phyloP scores from a whole-genome alignment of 805 yeast species.

The Suhomyces sp. region DNA sequence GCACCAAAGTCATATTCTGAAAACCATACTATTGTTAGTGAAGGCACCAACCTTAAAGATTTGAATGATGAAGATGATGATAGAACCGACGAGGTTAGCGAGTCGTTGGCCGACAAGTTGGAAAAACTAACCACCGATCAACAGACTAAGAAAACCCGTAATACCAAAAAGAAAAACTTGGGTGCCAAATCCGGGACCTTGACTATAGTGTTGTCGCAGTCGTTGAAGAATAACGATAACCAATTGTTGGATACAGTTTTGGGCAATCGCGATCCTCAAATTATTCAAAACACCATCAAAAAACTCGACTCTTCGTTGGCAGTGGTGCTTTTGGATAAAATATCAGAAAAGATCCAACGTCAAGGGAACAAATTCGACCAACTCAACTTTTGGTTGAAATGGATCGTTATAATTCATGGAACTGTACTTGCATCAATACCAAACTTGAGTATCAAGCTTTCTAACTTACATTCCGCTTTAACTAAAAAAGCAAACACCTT shows the following conservation, averaged over 20 bases:
- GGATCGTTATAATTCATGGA: slow-evolving; percentile 56
- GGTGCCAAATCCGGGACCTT: slow-evolving; percentile 61
- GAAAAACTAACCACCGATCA: slow-evolving; percentile 31
- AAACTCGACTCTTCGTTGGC: slow-evolving; percentile 50
- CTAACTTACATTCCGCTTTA: slow-evolving; percentile 46
- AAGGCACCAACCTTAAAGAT: slow-evolving; percentile 62
- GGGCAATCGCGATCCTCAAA: slow-evolving; percentile 47
- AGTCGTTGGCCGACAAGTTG: slow-evolving; percentile 54
- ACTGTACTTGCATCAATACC: slow-evolving; percentile 47
- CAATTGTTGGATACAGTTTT: slow-evolving; percentile 82
- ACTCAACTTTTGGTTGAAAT: slow-evolving; percentile 53
- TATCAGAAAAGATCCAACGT: slow-evolving; percentile 51
- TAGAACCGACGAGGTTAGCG: slow-evolving; percentile 35
- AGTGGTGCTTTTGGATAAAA: slow-evolving; percentile 47
- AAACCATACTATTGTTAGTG: slow-evolving; percentile 55
- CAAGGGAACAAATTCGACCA: slow-evolving; percentile 50
- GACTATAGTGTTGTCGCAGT: slow-evolving; percentile 82
- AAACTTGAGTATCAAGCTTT: slow-evolving; percentile 40
- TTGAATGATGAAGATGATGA: slow-evolving; percentile 43
- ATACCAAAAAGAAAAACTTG: slow-evolving; percentile 35
- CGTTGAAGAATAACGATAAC: slow-evolving; percentile 83
- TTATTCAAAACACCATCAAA: slow-evolving; percentile 49
- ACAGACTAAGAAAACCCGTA: slow-evolving; percentile 23
- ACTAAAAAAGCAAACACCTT: slow-evolving; percentile 47
- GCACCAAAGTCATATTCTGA: slow-evolving; percentile 58